Base-by-base conservation (phyloP, 495 filamentous ascomycete species). In the Aspergillus egyptiacus region DNA sequence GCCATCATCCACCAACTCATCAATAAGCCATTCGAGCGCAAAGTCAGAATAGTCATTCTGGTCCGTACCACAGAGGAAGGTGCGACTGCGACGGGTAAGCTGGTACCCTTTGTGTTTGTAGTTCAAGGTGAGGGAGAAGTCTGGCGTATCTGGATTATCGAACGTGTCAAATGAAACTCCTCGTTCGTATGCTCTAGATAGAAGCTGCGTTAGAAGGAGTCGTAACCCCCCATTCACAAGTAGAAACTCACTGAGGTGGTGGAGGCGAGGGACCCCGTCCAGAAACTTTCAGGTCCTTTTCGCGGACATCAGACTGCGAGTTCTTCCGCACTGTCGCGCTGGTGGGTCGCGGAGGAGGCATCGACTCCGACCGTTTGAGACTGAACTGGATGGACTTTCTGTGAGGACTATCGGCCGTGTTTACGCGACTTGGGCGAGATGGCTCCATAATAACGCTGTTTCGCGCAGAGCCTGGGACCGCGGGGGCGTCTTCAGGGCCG, bases 41-140 rank as follows among this genome's bases (percentile, higher is more conserved):
- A 89, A 94, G 39, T 96, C 90, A 15, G 91, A 96, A 68, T 97
- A 97, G 48, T 88, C 82, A 57, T 97, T 93, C 61, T 94, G 85
- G 65, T 98, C 93, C 24, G 89, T 89, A 1, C 93, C 93, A 44
- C 90, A 91, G 57, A 97, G 80, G 62, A 96, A 96, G 2, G 90
- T 96, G 32, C 91, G 80, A 8, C 89, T 94, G 28, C 89, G 79
- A 33, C 87, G 80, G 43, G 83, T 86, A 53, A 82, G 85, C 54
- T 87, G 84, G 65, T 96, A 96, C 49, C 91, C 87, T 49, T 84
- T 86, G 66, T 97, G 93, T 62, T 90, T 88, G 47, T 83, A 82
- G 58, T 91, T 89, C 27, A 96, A 73, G 3, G 89, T 94, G 47
- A 96, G 81, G 17, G 88, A 87, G 57, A 89, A 83, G 48, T 87